Evolutionary conservation across 495 filamentous ascomycete species (phyloP).

Genomic region (Talaromyces wortmannii): DNA sequence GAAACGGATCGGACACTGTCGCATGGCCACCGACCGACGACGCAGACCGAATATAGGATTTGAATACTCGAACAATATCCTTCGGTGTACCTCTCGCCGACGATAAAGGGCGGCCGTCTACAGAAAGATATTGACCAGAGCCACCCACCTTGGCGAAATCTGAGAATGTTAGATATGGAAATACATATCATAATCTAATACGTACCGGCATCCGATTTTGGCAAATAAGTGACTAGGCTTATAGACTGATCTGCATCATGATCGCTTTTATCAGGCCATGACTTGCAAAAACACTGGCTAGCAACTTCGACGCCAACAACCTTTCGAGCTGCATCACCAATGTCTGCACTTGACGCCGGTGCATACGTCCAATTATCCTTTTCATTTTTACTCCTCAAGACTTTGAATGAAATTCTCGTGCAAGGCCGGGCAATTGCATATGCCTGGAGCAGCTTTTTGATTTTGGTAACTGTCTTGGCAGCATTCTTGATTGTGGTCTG

Average conservation of each 20-base stretch:
- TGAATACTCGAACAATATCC: constrained; percentile 57
- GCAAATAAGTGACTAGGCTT: constrained; percentile 53
- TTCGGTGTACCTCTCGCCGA: constrained; percentile 55
- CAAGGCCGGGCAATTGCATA: constrained; percentile 69
- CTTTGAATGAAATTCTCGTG: constrained; percentile 58
- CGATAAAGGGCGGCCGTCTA: constrained; percentile 74
- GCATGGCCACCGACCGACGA: constrained; percentile 10
- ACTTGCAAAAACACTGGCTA: constrained; percentile 41
- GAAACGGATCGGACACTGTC: constrained; percentile 55
- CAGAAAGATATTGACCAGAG: constrained; percentile 59
- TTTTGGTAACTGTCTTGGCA: constrained; percentile 51
- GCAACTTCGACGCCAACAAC: constrained; percentile 62
- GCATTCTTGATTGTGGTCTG: constrained; percentile 57
- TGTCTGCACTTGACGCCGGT: constrained; percentile 43
- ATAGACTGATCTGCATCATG: constrained; percentile 1
- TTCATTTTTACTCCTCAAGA: constrained; percentile 55
- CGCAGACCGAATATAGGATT: constrained; percentile 42
- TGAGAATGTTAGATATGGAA: constrained; percentile 9
- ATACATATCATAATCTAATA: background rate
- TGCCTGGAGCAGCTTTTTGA: constrained; percentile 62
- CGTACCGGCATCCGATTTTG: constrained; percentile 39
- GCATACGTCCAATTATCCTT: constrained; percentile 68
- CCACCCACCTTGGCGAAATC: constrained; percentile 48
- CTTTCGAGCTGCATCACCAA: constrained; percentile 63
- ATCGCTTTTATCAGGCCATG: constrained; percentile 8